Evolutionary conservation across 2,329 filamentous ascomycete genomes (phyloP).

Genomic region (Verticillium nubilum): DNA sequence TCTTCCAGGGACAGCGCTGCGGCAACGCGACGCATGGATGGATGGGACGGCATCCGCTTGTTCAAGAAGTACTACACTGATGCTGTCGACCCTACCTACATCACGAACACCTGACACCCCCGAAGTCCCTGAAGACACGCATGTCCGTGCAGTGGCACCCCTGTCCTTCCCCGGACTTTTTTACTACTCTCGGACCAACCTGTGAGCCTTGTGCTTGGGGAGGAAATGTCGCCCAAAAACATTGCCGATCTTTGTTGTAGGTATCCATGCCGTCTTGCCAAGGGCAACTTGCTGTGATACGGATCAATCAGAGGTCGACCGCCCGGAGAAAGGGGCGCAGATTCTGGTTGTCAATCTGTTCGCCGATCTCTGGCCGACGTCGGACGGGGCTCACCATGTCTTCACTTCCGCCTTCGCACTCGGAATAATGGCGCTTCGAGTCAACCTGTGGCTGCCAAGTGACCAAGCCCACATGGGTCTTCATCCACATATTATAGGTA

Average conservation of each 20-base stretch:
- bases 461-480: too few relatives aligned
- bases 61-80: neutral
- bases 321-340: neutral
- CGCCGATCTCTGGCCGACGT: neutral
- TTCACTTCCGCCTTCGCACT: too few relatives aligned
- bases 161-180: slow-evolving; percentile 2
- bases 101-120: slow-evolving; percentile 11
- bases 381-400: neutral
- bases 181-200: neutral
- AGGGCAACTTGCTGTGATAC: neutral
- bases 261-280: neutral
- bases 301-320: neutral
- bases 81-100: slow-evolving; percentile 1
- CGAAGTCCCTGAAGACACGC: neutral
- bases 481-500: too few relatives aligned
- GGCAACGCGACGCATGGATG: neutral
- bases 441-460: too few relatives aligned
- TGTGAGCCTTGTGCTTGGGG: neutral
- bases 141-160: neutral
- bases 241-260: neutral
- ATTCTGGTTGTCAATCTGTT: neutral
- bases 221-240: neutral
- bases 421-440: too few relatives aligned
- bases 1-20: neutral
- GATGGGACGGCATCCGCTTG: neutral